Evolutionary conservation across 768 basidiomycete genomes (phyloP).

Genomic region (Hortiboletus campestris): DNA sequence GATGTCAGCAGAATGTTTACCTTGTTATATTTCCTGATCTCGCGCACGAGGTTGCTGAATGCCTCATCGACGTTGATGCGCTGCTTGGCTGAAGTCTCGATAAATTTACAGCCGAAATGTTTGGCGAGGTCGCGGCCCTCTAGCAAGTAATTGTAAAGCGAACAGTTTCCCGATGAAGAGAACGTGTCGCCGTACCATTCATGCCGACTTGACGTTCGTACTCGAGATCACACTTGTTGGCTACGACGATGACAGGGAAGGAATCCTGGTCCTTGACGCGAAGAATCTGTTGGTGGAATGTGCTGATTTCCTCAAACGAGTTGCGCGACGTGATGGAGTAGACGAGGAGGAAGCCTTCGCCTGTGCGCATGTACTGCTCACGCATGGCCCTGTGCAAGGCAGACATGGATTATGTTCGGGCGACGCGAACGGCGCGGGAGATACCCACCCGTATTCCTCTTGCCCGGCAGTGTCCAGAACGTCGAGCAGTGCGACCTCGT

Average conservation of each 20-base stretch:
- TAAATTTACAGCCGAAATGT: constrained; percentile 91
- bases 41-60: constrained; percentile 88
- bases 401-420: constrained; percentile 1
- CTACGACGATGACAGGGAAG: constrained; percentile 94
- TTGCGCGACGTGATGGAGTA: constrained; percentile 98
- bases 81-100: constrained; percentile 95
- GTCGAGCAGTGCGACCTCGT: constrained; percentile 96
- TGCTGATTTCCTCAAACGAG: constrained; percentile 96
- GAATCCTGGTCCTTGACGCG: constrained; percentile 95
- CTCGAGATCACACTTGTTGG: constrained; percentile 97
- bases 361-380: constrained; percentile 98
- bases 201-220: constrained; percentile 95
- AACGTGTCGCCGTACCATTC: constrained; percentile 59
- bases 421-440: background rate
- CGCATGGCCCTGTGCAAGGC: constrained; percentile 79
- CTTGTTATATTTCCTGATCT: constrained; percentile 93
- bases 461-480: constrained; percentile 97
- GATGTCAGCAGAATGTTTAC: constrained; percentile 37
- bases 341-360: constrained; percentile 96
- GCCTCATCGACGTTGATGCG: constrained; percentile 97
- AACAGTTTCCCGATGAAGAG: background rate
- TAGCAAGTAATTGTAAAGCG: constrained; percentile 31
- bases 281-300: constrained; percentile 94
- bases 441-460: constrained; percentile 91
- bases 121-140: constrained; percentile 98